Base-by-base conservation (phyloP, 129 eudicot genomes). In the Flaveria ramosissima region DNA sequence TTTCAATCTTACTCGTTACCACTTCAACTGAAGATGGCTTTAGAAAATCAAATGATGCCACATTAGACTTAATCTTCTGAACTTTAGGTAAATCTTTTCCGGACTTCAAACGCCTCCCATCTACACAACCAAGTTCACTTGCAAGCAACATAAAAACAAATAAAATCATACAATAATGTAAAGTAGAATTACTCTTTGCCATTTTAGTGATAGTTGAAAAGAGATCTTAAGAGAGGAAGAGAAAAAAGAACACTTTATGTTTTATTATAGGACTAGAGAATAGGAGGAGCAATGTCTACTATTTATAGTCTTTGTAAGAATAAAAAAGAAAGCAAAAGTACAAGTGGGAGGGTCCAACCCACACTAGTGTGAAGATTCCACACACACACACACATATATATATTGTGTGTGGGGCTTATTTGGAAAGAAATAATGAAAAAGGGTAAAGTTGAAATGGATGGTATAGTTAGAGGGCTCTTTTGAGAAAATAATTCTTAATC, bases 301-400 rank as follows among this genome's bases (percentile, higher is more conserved):
- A 78, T 70, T 70, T 78, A 78, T 70, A 70, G 45, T 46, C 46
- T 15, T 8, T 12, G 68, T 53, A 55, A 17, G 19, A 27, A 9
- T 52, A 23, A 68, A 21, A 39, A 45, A 55, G 10, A 23, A 42
- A 56, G 13, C 15, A n/a, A 56, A 53, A 63, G 17, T 45, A 27
- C 46, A 53, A 68, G 62, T 57, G 76, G 47, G 52, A 59, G 61
- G 9, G 71, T 78, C 71, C 62, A 78, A 70, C 52, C 17, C 63
- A 36, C 73, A 51, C 73, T 67, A 76, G 73, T 66, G 71, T 62
- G 62, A 60, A 70, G 82, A 70, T 57, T 78, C 70, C 70, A 66
- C 50, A 64, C 21, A 59, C 46, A 59, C 46, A 59, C 69, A 69
- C 24, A 52, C 11, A 45, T 50, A 32, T 32, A 36, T 10, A 9